phyloP scores from a whole-genome alignment of 805 yeast genomes.

The Novakomyces olei region DNA sequence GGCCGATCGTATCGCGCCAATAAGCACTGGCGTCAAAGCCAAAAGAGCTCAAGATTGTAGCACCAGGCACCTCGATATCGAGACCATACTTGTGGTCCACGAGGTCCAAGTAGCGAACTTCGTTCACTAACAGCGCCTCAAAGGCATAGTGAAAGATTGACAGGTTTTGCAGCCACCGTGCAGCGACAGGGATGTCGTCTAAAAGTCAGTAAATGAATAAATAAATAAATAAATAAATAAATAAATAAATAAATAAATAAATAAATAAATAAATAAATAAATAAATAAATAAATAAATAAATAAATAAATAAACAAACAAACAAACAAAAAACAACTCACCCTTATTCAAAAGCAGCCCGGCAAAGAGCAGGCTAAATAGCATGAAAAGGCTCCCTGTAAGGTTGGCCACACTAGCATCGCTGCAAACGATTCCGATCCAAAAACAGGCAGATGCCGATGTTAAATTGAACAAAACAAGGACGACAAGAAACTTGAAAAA shows the following conservation, averaged over 20 bases:
- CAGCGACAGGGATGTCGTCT: slow-evolving; percentile 31
- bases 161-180: slow-evolving; percentile 51
- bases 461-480: slow-evolving; percentile 62
- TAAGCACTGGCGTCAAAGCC: slow-evolving; percentile 75
- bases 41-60: slow-evolving; percentile 83
- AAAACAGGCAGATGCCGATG: slow-evolving; percentile 64
- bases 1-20: slow-evolving; percentile 37
- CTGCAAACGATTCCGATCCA: slow-evolving; percentile 70
- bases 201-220: not conserved
- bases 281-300: too few relatives aligned
- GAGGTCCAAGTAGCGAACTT: slow-evolving; percentile 65
- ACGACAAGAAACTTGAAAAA: slow-evolving; percentile 53
- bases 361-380: slow-evolving; percentile 78
- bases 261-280: too few relatives aligned
- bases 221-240: too few relatives aligned
- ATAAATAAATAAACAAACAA: not conserved
- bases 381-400: slow-evolving; percentile 63
- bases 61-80: slow-evolving; percentile 92
- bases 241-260: too few relatives aligned
- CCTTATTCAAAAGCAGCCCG: slow-evolving; percentile 72
- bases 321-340: not conserved
- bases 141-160: slow-evolving; percentile 92
- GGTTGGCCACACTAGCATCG: slow-evolving; percentile 81
- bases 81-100: slow-evolving; percentile 80
- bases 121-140: slow-evolving; percentile 80